These are phyloP conservation scores for Borovskyia barvae DNA, from an alignment of 208 protist genomes.

Conservation along the genomic window DNA sequence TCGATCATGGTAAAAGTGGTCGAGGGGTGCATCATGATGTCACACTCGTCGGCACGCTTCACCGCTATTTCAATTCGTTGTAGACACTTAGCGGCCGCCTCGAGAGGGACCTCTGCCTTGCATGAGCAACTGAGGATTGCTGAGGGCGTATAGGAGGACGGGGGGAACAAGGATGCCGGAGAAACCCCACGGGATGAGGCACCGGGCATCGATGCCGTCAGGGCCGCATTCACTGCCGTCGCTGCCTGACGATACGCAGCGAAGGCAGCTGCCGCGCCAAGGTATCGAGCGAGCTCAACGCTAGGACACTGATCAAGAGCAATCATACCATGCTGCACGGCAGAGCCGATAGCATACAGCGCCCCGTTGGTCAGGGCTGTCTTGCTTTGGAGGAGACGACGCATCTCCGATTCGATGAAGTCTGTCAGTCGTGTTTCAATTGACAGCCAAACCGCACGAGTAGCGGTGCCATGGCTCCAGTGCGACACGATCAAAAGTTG, in stretches of 20 bases:
- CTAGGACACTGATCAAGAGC: conserved; percentile 37
- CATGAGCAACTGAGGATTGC: not conserved
- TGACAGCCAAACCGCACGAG: conserved; percentile 63
- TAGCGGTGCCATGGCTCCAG: conserved; percentile 29
- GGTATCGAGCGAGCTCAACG: conserved; percentile 41
- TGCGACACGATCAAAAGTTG: conserved; percentile 40
- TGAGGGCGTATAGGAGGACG: conserved; percentile 1
- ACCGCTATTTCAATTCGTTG: conserved; percentile 47
- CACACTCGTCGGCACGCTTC: conserved; percentile 32
- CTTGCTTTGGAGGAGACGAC: conserved; percentile 25
- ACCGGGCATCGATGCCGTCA: not conserved
- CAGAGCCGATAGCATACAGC: conserved; percentile 57
- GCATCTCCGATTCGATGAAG: conserved; percentile 46
- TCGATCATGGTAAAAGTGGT: conserved; percentile 51
- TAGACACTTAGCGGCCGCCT: conserved; percentile 26
- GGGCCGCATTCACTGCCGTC: conserved; percentile 10
- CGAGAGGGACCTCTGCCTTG: not conserved
- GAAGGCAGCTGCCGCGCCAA: conserved; percentile 54
- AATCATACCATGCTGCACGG: conserved; percentile 66
- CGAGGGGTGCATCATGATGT: conserved; percentile 44
- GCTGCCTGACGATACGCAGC: conserved; percentile 48
- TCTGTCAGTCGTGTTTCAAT: conserved; percentile 53
- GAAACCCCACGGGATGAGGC: not conserved
- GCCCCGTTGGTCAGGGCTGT: conserved; percentile 33
- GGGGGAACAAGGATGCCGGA: not conserved